phyloP scores from a whole-genome alignment of 2,329 filamentous ascomycete genomes.

The Plenodomus lindquistii region DNA sequence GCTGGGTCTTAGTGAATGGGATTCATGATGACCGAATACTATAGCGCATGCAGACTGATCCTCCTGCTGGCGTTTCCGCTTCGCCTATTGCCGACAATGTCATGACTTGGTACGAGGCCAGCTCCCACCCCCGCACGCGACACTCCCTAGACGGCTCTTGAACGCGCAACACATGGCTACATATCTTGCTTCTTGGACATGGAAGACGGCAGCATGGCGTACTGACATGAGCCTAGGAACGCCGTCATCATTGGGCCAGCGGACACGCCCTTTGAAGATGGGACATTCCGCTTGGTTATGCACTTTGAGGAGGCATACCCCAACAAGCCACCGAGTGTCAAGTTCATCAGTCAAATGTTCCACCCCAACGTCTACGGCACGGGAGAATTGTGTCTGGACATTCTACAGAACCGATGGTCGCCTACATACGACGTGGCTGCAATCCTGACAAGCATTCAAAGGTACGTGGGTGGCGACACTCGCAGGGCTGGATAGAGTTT shows the following conservation, averaged over 20 bases:
- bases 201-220: not conserved
- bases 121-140: conserved; percentile 33
- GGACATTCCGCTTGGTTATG: conserved; percentile 97
- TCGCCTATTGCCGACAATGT: conserved; percentile 96
- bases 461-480: conserved; percentile 57
- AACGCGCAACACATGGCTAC: not conserved
- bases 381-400: conserved; percentile 94
- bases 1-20: not conserved
- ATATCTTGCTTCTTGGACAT: not conserved
- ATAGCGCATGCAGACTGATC: conserved; percentile 98
- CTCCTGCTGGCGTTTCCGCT: conserved; percentile 93
- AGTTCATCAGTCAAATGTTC: conserved; percentile 99
- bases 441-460: conserved; percentile 96
- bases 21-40: conserved; percentile 11
- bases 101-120: conserved; percentile 78
- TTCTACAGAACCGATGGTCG: conserved; percentile 97
- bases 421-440: conserved; percentile 98
- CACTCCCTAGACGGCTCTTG: conserved; percentile 2
- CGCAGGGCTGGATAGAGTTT: not conserved
- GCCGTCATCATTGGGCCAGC: conserved; percentile 96
- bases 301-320: conserved; percentile 99
- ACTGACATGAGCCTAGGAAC: conserved; percentile 68
- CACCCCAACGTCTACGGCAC: conserved; percentile 98
- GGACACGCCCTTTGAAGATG: conserved; percentile 97
- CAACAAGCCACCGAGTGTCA: conserved; percentile 96